These are phyloP conservation scores for Saturnispora sekii DNA, from an alignment of 805 yeast genomes.

Conservation along the genomic window DNA sequence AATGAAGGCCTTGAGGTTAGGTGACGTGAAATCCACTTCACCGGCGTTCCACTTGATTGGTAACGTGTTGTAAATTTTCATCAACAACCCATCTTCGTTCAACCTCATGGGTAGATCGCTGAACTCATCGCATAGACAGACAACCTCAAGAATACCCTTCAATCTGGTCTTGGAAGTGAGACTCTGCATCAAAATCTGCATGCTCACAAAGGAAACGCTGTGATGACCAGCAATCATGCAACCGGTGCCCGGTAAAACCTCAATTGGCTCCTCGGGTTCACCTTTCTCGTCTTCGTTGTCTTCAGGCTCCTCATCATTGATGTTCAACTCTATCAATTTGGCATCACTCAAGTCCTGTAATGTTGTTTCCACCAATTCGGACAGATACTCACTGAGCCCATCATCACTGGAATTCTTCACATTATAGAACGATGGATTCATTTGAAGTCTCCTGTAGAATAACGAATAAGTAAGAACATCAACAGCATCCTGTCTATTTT, in stretches of 20 bases:
- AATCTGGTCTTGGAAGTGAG: constrained; percentile 48
- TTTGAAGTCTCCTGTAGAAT: constrained; percentile 69
- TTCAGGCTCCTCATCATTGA: constrained; percentile 24
- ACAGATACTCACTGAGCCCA: constrained; percentile 72
- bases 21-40: constrained; percentile 32
- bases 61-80: constrained; percentile 43
- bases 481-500: constrained; percentile 70
- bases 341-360: constrained; percentile 53
- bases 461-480: constrained; percentile 85
- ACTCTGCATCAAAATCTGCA: constrained; percentile 47
- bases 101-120: constrained; percentile 53
- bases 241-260: constrained; percentile 54
- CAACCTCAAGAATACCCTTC: constrained; percentile 50
- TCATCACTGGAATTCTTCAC: constrained; percentile 49
- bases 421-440: constrained; percentile 88
- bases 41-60: constrained; percentile 47
- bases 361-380: constrained; percentile 71
- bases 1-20: constrained; percentile 61
- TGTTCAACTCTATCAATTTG: constrained; percentile 51
- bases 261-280: constrained; percentile 26
- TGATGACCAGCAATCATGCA: constrained; percentile 71
- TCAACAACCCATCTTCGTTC: constrained; percentile 43
- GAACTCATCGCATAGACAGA: constrained; percentile 65
- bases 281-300: constrained; percentile 27
- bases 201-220: constrained; percentile 53